Percentiles rank a stretch among this genome's conserved stretches.
Conservation (phyloP, 306 rosid species). For the Fragaria nilgerrensis region DNA sequence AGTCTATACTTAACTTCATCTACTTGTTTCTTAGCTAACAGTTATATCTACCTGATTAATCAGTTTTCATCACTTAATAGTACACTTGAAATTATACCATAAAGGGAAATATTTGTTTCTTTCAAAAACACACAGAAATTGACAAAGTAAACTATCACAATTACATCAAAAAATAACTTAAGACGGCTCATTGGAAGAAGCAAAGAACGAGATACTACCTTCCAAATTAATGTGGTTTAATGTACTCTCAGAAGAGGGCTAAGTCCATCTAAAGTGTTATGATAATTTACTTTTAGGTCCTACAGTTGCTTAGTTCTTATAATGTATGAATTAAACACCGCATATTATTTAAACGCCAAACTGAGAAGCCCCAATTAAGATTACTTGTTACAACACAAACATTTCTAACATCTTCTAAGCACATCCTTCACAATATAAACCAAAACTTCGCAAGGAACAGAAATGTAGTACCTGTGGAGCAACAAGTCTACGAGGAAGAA, state of each 20-base stretch:
- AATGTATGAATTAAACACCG: not conserved
- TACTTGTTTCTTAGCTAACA: not conserved
- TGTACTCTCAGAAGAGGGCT: not conserved
- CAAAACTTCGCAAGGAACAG: not conserved
- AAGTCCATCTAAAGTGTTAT: not conserved
- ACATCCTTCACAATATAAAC: not conserved
- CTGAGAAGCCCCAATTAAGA: not conserved
- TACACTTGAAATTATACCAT: not conserved
- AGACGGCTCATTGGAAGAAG: not conserved
- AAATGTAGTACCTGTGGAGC: conserved; percentile 80
- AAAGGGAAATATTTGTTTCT: not conserved
- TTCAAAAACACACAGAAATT: not conserved
- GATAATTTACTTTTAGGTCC: not conserved
- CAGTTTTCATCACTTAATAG: not conserved
- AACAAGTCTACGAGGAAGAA: conserved; percentile 90
- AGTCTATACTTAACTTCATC: not conserved
- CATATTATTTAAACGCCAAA: not conserved
- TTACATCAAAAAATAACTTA: not conserved
- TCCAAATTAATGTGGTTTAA: not conserved
- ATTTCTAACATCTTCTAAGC: not conserved
- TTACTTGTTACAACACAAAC: not conserved
- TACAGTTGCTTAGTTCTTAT: not conserved
- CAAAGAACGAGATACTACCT: not conserved
- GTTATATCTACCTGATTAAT: not conserved
- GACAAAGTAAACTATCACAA: not conserved